Evolutionary conservation across 129 eudicot species (phyloP), one percentile per base, ranked within the genome.

Genomic region (Artemisia annua): DNA sequence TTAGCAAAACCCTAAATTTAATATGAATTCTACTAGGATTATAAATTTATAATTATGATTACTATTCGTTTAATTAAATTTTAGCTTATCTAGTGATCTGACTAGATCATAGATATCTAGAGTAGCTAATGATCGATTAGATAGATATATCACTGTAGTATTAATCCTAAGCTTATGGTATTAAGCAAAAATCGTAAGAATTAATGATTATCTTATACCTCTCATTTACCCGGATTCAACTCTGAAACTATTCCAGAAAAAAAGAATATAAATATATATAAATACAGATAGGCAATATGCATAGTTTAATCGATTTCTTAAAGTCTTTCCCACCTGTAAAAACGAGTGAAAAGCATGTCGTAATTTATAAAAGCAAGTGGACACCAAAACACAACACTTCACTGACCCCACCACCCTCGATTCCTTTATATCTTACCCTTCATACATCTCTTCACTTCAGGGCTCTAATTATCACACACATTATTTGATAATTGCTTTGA

Each of bases 321-420:
- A 74, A 71, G 67, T 64, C 62, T 57, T 64, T 78, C 82, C 82
- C 82, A 78, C 73, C 82, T 78, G 78, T 78, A 78, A 71, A 22
- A 71, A 22, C 82, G 82, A 78, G 82, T 78, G 82, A 78, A 71
- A 78, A 78, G 78, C 82, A 78, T 78, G 82, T 78, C 68, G 73
- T 71, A 78, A 78, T 78, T 78, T 78, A 78, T 63, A 71, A 71
- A 60, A 78, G 78, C 82, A 78, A 78, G 82, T 78, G 82, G 82
- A 51, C 78, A 65, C 78, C 82, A 54, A 60, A 78, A 78, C 82
- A 71, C 72, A 78, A 43, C 77, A 71, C 76, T 78, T 62, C 14
- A 56, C n/a, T 43, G 74, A 13, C 15, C 78, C 78, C 71, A 73
- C 66, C 60, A 60, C 48, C 43, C 53, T 11, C 65, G 8, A 30